Evolutionary conservation across 2,329 filamentous ascomycete species (phyloP), one percentile per base, ranked within the genome.

Genomic region (Scedosporium apiospermum): DNA sequence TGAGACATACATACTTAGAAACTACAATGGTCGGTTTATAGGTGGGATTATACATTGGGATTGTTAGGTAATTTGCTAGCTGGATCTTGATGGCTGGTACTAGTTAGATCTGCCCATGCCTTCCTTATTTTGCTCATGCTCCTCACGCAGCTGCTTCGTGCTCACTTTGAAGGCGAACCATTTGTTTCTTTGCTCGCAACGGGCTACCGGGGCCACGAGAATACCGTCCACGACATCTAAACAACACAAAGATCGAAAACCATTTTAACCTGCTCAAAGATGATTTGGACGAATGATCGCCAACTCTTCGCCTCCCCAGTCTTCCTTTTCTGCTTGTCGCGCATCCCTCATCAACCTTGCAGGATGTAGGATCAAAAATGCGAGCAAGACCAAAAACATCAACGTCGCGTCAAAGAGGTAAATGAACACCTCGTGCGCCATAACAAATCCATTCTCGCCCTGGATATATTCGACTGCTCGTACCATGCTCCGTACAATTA

Each of bases 391-490:
- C 7, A 69, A 26, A 6, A 65, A 57, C 74, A 77, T 77, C 5
- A 75, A 68, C 9, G 69, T 14, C 2, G 74, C 73, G 64, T 77
- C 75, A 23, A 77, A 75, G 16, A 76, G 60, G 60, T 76, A 77
- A 16, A 76, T 64, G 51, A 67, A 73, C 42, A 65, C 69, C 65
- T 77, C 75, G 46, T 75, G 70, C 6, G 65, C 65, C 18, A 76
- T 66, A 3, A 76, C 64, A 7, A 70, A 71, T 1, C 72, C 73
- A 10, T 71, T 68, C 18, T 69, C 68, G 14, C 75, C 75, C 61
- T 72, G 66, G 2, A 70, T 66, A 63, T 78, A 80, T 67, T 80
- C 78, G 18, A 77, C 69, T 3, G 76, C 70, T 46, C 78, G 73
- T 60, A 78, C 77, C 4, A 76, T 63, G 4, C 74, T 77, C 63